phyloP scores from a whole-genome alignment of 108 stramenopile genomes.

The Cylindrotheca fusiformis region DNA sequence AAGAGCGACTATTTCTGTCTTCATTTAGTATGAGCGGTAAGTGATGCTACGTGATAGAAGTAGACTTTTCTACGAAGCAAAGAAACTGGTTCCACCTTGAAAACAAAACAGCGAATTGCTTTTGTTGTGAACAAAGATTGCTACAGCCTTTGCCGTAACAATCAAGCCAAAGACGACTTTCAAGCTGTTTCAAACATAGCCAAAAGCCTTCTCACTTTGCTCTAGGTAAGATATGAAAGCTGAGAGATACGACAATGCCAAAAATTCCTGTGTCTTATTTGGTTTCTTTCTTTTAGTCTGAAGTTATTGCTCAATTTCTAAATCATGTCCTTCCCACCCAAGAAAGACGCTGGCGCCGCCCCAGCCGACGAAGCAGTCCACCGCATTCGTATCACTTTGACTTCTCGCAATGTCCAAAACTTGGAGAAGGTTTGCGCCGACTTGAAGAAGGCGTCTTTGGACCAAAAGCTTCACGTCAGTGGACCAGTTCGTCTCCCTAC shows the following conservation, averaged over 20 bases:
- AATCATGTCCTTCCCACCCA: conserved; percentile 74
- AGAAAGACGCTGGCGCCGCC: conserved; percentile 69
- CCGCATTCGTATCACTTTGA: conserved; percentile 99
- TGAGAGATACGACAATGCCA: too few species aligned
- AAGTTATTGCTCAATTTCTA: too few species aligned
- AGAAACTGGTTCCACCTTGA: too few species aligned
- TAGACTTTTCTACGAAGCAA: too few species aligned
- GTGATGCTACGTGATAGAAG: too few species aligned
- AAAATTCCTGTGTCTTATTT: too few species aligned
- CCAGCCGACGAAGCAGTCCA: conserved; percentile 69
- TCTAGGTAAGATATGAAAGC: conserved; percentile 51
- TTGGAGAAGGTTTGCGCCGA: conserved; percentile 99
- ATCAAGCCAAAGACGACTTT: neutral
- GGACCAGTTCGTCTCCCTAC: conserved; percentile 99
- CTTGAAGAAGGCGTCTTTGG: conserved; percentile 92
- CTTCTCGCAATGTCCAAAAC: conserved; percentile 97
- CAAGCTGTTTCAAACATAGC: conserved; percentile 18
- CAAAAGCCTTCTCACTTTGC: conserved; percentile 57
- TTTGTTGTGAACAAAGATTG: too few species aligned
- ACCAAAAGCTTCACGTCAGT: conserved; percentile 92
- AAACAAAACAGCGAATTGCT: too few species aligned
- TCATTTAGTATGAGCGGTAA: too few species aligned
- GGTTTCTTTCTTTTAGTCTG: too few species aligned
- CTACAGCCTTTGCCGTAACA: neutral
- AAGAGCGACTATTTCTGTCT: too few species aligned